phyloP scores from a whole-genome alignment of 768 basidiomycete genomes.

The Mycena kentingensis region DNA sequence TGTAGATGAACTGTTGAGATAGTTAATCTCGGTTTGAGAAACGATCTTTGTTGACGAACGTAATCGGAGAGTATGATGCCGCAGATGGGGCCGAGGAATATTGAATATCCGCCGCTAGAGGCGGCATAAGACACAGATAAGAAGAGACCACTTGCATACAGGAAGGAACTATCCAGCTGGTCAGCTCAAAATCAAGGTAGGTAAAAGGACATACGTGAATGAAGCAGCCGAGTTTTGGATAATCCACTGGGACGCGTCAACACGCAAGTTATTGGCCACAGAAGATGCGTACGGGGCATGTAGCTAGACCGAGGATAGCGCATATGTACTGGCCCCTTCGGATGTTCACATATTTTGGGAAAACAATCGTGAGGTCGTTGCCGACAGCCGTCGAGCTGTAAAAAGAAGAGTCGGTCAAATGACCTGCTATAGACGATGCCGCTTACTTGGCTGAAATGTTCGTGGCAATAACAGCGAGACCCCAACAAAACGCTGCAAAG shows the following conservation, averaged over 20 bases:
- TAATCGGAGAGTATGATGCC: conserved; percentile 48
- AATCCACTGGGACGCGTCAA: conserved; percentile 45
- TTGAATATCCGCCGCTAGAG: conserved; percentile 55
- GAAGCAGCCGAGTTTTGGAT: conserved; percentile 51
- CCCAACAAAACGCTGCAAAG: conserved; percentile 47
- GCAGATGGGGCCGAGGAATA: conserved; percentile 66
- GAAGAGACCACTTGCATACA: conserved; percentile 1
- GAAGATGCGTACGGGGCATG: conserved; percentile 40
- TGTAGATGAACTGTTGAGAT: conserved; percentile 10
- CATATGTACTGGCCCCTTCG: conserved; percentile 59
- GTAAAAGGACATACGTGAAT: conserved; percentile 53
- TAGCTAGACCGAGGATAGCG: conserved; percentile 58
- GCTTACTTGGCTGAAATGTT: conserved; percentile 23
- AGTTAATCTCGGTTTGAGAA: not conserved
- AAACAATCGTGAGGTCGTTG: conserved; percentile 49
- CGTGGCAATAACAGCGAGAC: conserved; percentile 19
- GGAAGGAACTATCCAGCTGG: conserved; percentile 9
- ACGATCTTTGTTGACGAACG: conserved; percentile 1
- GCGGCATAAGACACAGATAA: too few species aligned
- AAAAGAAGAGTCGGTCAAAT: not conserved
- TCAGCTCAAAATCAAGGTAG: conserved; percentile 2
- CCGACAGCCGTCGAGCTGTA: conserved; percentile 23
- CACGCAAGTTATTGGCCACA: not conserved
- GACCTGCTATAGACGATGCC: not conserved
- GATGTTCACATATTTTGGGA: conserved; percentile 37